These are phyloP conservation scores for Phytopythium chamaehyphon DNA, from an alignment of 352 stramenopile species.

Conservation along the genomic window DNA sequence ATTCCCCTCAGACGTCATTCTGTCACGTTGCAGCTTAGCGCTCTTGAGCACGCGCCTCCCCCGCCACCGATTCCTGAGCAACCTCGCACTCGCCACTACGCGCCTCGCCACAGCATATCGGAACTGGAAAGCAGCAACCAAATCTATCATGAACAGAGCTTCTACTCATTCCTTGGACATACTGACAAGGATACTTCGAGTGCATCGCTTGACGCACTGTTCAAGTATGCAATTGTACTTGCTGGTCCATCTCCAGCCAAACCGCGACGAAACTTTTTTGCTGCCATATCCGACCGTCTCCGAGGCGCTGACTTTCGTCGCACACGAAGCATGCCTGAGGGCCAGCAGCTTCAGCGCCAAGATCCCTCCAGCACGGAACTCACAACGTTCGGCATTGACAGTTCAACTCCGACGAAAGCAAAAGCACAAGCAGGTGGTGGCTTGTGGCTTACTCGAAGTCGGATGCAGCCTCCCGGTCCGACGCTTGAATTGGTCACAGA, in stretches of 20 bases:
- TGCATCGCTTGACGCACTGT: conserved; percentile 44
- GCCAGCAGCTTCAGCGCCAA: conserved; percentile 6
- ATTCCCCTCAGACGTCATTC: not conserved
- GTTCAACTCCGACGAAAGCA: conserved; percentile 9
- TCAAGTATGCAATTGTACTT: conserved; percentile 72
- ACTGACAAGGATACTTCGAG: conserved; percentile 29
- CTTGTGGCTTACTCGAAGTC: conserved; percentile 19
- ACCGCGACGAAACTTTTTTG: conserved; percentile 24
- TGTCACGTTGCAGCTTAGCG: conserved; percentile 3
- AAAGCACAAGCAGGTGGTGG: conserved; percentile 12
- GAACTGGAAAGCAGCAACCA: conserved; percentile 23
- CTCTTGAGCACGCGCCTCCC: not conserved
- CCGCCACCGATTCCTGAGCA: not conserved
- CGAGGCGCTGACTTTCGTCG: conserved; percentile 42
- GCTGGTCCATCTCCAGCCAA: conserved; percentile 35
- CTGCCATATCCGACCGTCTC: conserved; percentile 28
- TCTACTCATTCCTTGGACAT: conserved; percentile 23
- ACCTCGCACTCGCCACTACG: not conserved
- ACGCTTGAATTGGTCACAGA: conserved; percentile 24
- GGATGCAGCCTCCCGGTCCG: conserved; percentile 14
- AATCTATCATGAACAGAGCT: conserved; percentile 17
- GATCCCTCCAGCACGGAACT: not conserved
- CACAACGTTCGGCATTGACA: conserved; percentile 2
- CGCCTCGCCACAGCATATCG: not conserved
- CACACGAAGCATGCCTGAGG: conserved; percentile 34